Evolutionary conservation across 2,329 filamentous ascomycete genomes (phyloP), one percentile per base, ranked within the genome.

Genomic region (Phialocephala subalpina): DNA sequence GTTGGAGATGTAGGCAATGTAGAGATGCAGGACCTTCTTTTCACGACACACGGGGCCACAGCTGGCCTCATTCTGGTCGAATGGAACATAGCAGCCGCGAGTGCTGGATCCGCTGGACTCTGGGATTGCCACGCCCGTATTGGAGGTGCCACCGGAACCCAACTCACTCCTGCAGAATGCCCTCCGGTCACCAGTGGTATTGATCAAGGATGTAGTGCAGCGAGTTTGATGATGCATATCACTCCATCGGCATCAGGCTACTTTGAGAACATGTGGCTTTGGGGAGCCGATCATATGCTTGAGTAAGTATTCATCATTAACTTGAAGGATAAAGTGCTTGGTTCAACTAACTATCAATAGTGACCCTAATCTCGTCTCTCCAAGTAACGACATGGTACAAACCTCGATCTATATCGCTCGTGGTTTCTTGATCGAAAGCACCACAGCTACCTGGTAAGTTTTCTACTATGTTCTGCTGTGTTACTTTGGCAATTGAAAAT

Each of bases 341-440:
- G 35, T 20, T 47, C 42, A 55, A 62, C 20, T 22, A 49, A 22
- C 22, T 22, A 20, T 55, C 47, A 27, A 58, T 45, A 64, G 56
- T 18, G 42, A 60, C 20, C 62, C 57, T 40, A 35, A 64, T 60
- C 22, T 64, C 18, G 20, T 25, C 14, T 1, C 8, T 55, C 14
- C 49, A 7, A 60, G 22, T 16, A 60, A 60, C 25, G 14, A 11
- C 22, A 60, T 60, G 62, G 52, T 58, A 18, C 90, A 94, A 78
- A 90, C 94, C 77, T 89, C 91, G 80, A 87, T 97, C 74, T 97
- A 91, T 86, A 94, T 91, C 77, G 63, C 65, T 1, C 58, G 63
- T 22, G 67, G 67, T 12, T 25, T 69, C 36, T 49, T 64, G 35
- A 60, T 68, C 25, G 66, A 68, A 25, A 58, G 57, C 25, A 55